A percentile compares a stretch with the other conserved stretches of the same genome.
Evolutionary conservation across 169 alveolate genomes (phyloP).

Genomic region (Plasmodium reichenowi): DNA sequence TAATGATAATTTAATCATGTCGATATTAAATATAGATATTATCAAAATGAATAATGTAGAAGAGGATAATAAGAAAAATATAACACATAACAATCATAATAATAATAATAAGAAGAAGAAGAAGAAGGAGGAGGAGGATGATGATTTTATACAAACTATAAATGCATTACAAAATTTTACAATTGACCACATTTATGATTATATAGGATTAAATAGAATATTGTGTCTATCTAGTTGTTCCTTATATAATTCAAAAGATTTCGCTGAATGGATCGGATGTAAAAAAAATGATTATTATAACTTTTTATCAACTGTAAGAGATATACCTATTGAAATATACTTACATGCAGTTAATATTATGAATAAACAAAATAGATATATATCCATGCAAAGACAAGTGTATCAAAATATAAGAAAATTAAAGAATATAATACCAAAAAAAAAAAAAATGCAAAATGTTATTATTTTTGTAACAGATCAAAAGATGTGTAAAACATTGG

Average conservation of each 20-base stretch:
- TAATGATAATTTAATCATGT: not conserved
- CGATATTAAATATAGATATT: not conserved
- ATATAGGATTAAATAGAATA: slow-evolving; percentile 59
- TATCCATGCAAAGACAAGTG: slow-evolving; percentile 78
- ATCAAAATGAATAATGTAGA: not conserved
- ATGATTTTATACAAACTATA: not conserved
- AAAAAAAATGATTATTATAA: slow-evolving; percentile 81
- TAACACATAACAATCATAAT: not conserved
- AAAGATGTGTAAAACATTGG: slow-evolving; percentile 94
- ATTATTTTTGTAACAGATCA: slow-evolving; percentile 96
- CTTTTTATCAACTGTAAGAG: slow-evolving; percentile 89
- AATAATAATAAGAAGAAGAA: too few relatives aligned
- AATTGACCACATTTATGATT: slow-evolving; percentile 17
- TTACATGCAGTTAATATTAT: slow-evolving; percentile 72
- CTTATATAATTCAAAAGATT: slow-evolving; percentile 85
- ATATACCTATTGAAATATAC: slow-evolving; percentile 86
- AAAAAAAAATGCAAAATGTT: slow-evolving; percentile 82
- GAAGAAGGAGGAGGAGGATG: too few relatives aligned
- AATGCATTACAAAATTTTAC: slow-evolving; percentile 23
- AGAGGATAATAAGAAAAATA: not conserved
- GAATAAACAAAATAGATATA: slow-evolving; percentile 70
- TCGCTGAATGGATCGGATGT: slow-evolving; percentile 93
- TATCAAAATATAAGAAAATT: slow-evolving; percentile 67
- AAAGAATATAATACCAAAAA: not conserved
- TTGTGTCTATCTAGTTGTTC: slow-evolving; percentile 67